phyloP scores from a whole-genome alignment of 1,284 basidiomycete genomes.

The Taiwanofungus camphoratus region DNA sequence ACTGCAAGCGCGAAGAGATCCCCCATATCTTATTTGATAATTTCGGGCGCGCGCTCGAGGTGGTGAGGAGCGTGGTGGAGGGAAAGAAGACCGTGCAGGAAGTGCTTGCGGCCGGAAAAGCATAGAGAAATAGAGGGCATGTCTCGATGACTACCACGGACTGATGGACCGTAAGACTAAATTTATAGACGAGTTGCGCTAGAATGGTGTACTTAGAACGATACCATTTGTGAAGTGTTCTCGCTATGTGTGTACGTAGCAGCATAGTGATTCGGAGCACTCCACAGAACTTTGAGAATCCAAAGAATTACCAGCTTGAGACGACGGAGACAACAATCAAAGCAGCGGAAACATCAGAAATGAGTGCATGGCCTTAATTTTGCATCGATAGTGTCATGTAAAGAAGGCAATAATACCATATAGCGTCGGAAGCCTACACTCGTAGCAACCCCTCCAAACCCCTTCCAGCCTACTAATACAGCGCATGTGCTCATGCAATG shows the following conservation, averaged over 20 bases:
- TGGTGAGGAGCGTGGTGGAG: constrained; percentile 63
- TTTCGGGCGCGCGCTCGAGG: constrained; percentile 53
- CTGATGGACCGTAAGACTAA: neutral
- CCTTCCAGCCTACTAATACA: constrained; percentile 10
- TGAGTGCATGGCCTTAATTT: constrained; percentile 23
- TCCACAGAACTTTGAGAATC: too few species aligned
- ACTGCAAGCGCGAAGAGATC: constrained; percentile 68
- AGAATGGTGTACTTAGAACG: neutral
- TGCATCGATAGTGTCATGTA: constrained; percentile 25
- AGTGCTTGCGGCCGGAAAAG: constrained; percentile 28
- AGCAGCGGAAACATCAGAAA: too few species aligned
- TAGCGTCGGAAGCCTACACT: constrained; percentile 18
- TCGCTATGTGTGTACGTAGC: too few species aligned
- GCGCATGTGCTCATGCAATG: constrained; percentile 50
- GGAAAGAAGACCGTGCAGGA: constrained; percentile 44
- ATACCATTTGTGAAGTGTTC: too few species aligned
- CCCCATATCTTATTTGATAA: constrained; percentile 62
- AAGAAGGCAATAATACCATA: constrained; percentile 24
- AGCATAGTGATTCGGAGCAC: too few species aligned
- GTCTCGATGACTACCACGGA: neutral
- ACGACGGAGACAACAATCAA: too few species aligned
- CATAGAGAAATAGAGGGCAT: constrained; percentile 15
- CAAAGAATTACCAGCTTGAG: too few species aligned
- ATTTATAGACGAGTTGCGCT: neutral
- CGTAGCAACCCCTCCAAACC: constrained; percentile 9